Conservation (phyloP, 805 yeast genomes). For the Kluyveromyces starmeri region DNA sequence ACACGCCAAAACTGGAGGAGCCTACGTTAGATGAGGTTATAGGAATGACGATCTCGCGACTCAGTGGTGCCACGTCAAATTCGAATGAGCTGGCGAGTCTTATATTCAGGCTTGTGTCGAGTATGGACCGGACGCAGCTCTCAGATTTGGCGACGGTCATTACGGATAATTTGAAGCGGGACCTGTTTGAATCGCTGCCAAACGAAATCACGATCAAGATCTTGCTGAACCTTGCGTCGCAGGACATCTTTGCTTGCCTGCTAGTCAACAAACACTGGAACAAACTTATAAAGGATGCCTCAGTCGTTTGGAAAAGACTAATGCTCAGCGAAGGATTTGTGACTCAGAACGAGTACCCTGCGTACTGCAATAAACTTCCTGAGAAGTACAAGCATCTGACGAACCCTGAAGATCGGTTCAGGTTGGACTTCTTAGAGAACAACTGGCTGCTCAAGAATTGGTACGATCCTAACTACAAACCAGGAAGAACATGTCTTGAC, state of each 20-base stretch:
- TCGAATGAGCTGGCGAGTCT: constrained; percentile 1
- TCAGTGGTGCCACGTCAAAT: constrained; percentile 1
- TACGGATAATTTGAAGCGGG: constrained; percentile 49
- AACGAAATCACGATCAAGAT: constrained; percentile 62
- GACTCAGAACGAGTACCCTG: constrained; percentile 37
- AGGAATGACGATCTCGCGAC: constrained; percentile 1
- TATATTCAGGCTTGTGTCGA: constrained; percentile 22
- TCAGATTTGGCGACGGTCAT: constrained; percentile 25
- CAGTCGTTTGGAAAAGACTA: constrained; percentile 61
- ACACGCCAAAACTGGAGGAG: constrained; percentile 3
- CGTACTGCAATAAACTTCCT: constrained; percentile 18
- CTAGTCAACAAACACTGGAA: constrained; percentile 67
- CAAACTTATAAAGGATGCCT: constrained; percentile 47
- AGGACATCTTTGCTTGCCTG: constrained; percentile 51
- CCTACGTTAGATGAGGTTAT: constrained; percentile 4
- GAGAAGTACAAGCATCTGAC: constrained; percentile 22
- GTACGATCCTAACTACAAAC: constrained; percentile 66
- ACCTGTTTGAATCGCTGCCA: constrained; percentile 63
- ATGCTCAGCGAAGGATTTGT: constrained; percentile 54
- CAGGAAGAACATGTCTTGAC: constrained; percentile 54
- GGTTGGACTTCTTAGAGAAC: constrained; percentile 41
- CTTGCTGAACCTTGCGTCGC: constrained; percentile 52
- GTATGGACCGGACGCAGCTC: constrained; percentile 22
- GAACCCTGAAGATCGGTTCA: constrained; percentile 29
- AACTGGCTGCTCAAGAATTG: constrained; percentile 59